phyloP scores from a whole-genome alignment of 192 early-diverging fungal species.

The Backusella sp. region DNA sequence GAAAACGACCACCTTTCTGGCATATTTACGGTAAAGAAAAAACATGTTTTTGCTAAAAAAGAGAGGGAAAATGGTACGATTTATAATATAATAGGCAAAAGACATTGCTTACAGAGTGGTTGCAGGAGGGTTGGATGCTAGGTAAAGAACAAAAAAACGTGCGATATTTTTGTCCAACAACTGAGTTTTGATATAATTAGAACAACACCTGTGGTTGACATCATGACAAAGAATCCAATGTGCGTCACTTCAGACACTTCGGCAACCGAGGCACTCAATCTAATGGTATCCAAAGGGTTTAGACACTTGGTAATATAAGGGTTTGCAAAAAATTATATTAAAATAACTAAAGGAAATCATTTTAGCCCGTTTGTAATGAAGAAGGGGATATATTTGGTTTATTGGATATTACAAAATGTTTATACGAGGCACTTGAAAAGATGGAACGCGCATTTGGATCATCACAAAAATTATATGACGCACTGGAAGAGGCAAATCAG shows the following conservation, averaged over 20 bases:
- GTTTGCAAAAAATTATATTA: neutral
- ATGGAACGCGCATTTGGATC: slow-evolving; percentile 84
- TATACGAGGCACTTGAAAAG: slow-evolving; percentile 82
- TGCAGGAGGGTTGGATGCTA: slow-evolving; percentile 54
- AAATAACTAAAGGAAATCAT: neutral
- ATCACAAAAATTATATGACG: slow-evolving; percentile 78
- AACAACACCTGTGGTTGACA: slow-evolving; percentile 73
- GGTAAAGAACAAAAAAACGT: slow-evolving; percentile 20
- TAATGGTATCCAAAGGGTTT: slow-evolving; percentile 83
- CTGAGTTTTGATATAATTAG: slow-evolving; percentile 29
- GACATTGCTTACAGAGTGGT: slow-evolving; percentile 96
- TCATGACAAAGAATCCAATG: slow-evolving; percentile 91
- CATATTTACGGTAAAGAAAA: slow-evolving; percentile 73
- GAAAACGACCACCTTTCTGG: slow-evolving; percentile 88
- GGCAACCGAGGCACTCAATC: slow-evolving; percentile 78
- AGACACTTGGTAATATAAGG: slow-evolving; percentile 64
- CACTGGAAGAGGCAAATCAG: slow-evolving; percentile 76
- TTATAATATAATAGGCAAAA: slow-evolving; percentile 61
- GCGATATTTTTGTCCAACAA: neutral
- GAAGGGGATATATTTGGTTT: slow-evolving; percentile 83
- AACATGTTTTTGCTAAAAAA: neutral
- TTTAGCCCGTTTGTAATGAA: slow-evolving; percentile 78
- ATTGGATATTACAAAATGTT: slow-evolving; percentile 83
- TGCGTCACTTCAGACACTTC: slow-evolving; percentile 81
- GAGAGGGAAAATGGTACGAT: neutral